Evolutionary conservation across 139 green algal genomes (phyloP).

Genomic region (Auxenochlorella pyrenoidosa): DNA sequence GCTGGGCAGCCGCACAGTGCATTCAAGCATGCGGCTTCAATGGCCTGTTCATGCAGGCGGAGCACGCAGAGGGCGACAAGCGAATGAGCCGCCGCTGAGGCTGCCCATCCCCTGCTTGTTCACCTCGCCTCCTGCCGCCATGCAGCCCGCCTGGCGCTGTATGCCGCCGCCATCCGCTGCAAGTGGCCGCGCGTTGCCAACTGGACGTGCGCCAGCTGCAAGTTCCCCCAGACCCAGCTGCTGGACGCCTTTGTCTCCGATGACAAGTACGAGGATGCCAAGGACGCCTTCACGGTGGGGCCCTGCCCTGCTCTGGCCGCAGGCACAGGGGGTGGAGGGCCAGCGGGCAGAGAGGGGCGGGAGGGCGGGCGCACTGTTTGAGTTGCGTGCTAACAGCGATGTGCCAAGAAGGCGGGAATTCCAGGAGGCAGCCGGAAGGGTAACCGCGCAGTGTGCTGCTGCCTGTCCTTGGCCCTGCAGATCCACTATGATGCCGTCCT

Average conservation of each 20-base stretch:
- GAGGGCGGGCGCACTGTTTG: no score
- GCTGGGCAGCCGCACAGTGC: background rate
- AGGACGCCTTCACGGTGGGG: slow-evolving; percentile 7
- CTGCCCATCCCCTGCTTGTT: background rate
- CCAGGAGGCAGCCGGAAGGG: background rate
- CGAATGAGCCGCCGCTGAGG: background rate
- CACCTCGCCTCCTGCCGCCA: background rate
- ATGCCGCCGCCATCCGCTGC: background rate
- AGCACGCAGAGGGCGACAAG: no score
- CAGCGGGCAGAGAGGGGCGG: no score
- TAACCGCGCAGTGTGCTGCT: background rate
- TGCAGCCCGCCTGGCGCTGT: slow-evolving; percentile 4
- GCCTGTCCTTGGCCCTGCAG: background rate
- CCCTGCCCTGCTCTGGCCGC: no score
- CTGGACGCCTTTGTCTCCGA: background rate
- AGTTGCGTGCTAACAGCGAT: no score
- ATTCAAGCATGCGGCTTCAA: background rate
- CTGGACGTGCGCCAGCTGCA: background rate
- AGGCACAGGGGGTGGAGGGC: no score
- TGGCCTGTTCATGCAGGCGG: no score
- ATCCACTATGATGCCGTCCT: background rate
- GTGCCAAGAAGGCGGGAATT: no score
- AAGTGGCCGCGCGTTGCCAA: slow-evolving; percentile 9
- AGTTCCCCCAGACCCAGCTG: background rate
- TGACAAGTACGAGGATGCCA: background rate